Percentiles rank a stretch among this genome's conserved stretches.
Evolutionary conservation across 495 filamentous ascomycete genomes (phyloP).

Genomic region (Podospora tetraspora): DNA sequence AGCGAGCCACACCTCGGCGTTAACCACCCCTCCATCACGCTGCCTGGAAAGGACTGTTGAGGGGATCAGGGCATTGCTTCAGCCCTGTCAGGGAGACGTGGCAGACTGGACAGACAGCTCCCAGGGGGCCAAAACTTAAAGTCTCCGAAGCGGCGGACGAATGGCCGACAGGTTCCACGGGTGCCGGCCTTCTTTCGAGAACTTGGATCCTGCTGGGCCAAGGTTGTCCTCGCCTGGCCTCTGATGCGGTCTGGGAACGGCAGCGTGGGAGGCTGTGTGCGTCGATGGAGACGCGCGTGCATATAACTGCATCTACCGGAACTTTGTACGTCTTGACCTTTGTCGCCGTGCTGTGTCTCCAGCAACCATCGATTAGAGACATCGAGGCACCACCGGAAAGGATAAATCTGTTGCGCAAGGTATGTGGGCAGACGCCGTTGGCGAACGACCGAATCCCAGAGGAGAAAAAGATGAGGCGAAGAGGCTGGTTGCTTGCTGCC

Average conservation of each 20-base stretch:
- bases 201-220: neutral
- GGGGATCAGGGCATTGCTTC: conserved; percentile 5
- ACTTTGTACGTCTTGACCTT: neutral
- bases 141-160: neutral
- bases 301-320: neutral
- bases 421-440: too few species aligned
- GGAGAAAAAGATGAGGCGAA: neutral
- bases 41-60: neutral
- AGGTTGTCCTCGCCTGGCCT: neutral
- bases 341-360: neutral
- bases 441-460: neutral
- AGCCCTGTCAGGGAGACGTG: conserved; percentile 9
- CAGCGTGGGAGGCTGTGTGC: neutral
- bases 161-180: neutral
- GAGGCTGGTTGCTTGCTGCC: neutral
- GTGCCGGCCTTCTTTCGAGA: neutral
- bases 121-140: neutral
- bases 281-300: neutral
- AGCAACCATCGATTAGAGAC: neutral
- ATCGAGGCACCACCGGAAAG: too few species aligned
- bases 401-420: too few species aligned
- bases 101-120: neutral
- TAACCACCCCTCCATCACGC: conserved; percentile 1
- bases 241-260: neutral
- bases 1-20: conserved; percentile 11